Base-by-base conservation (phyloP, 164 flowering plant species). In the Stephania cephalantha region DNA sequence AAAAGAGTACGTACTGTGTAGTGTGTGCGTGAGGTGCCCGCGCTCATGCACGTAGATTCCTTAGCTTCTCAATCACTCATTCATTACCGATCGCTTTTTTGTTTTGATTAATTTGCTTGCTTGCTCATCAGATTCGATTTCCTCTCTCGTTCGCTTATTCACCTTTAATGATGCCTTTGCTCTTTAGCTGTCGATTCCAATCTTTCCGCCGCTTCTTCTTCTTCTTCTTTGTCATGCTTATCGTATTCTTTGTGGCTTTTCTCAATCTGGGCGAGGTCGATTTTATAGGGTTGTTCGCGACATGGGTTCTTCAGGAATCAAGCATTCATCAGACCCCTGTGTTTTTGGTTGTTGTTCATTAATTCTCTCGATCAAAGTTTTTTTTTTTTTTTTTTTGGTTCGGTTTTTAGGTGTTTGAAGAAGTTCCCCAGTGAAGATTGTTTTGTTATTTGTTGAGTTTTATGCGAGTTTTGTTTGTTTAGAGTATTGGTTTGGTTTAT, bases 281-380 rank as follows among this genome's bases (percentile, higher is more conserved):
- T 48, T 8, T 48, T 48, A 12, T 69, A 64, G 52, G 1, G 18
- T 18, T 50, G 53, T 72, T 1, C 8, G 45, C 71, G 35, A 68
- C 78, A 90, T 91, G 97, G 83, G 86, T 81, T 87, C 91, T 74
- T 85, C 90, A 20, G 77, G 76, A 75, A 81, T 89, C 70, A 86
- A 85, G 70, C 90, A 88, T 63, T 81, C 85, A 68, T 79, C 95
- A 50, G 86, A 89, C 44, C 89, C 91, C 70, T 87, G 91, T 61
- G 82, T 85, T 61, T 83, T 84, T 53, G 97, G 94, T 92, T 80
- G 42, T 35, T 10, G 22, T 22, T 72, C 29, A 12, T 68, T 25
- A 25, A 25, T 25, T 25, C 25, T 30, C 12, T 15, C 46, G 25
- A 25, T 46, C 69, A 35, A 35, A 35, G 2, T 2, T 35, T 0